phyloP scores from a whole-genome alignment of 1,139 yeast genomes.

The Saccharomyces uvarum region DNA sequence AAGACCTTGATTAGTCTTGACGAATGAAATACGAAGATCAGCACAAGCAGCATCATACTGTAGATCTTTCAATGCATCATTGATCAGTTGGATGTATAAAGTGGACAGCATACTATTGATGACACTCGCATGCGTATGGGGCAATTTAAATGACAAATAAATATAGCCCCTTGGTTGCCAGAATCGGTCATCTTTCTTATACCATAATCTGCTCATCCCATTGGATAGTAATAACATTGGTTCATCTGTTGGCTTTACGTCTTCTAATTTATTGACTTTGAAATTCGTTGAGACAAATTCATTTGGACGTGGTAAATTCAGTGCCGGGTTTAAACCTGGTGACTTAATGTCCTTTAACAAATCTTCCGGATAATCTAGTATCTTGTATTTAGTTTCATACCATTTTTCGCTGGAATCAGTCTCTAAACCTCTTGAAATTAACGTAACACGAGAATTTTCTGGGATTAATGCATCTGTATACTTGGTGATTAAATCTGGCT shows the following conservation, averaged over 20 bases:
- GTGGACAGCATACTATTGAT: constrained; percentile 50
- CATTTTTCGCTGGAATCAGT: constrained; percentile 54
- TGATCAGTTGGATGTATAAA: constrained; percentile 59
- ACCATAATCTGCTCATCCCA: constrained; percentile 58
- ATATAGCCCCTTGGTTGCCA: constrained; percentile 81
- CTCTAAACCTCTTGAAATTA: constrained; percentile 46
- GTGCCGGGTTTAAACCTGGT: constrained; percentile 34
- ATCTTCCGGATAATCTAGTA: constrained; percentile 38
- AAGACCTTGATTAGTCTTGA: constrained; percentile 62
- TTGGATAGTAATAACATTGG: constrained; percentile 44
- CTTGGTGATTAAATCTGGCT: constrained; percentile 46
- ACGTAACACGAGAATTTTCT: constrained; percentile 52
- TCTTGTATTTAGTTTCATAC: constrained; percentile 81
- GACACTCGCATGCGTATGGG: constrained; percentile 53
- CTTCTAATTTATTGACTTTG: constrained; percentile 43
- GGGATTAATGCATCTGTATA: constrained; percentile 46
- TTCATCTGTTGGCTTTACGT: constrained; percentile 34
- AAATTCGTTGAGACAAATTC: constrained; percentile 77
- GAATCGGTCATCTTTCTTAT: constrained; percentile 81
- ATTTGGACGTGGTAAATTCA: constrained; percentile 63
- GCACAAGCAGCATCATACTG: constrained; percentile 83
- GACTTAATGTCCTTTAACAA: constrained; percentile 35
- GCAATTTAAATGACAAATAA: constrained; percentile 57
- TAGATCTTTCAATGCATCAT: constrained; percentile 63
- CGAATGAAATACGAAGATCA: constrained; percentile 55